Evolutionary conservation across 192 early-diverging fungal genomes (phyloP).

Genomic region (Mortierella antarctica): DNA sequence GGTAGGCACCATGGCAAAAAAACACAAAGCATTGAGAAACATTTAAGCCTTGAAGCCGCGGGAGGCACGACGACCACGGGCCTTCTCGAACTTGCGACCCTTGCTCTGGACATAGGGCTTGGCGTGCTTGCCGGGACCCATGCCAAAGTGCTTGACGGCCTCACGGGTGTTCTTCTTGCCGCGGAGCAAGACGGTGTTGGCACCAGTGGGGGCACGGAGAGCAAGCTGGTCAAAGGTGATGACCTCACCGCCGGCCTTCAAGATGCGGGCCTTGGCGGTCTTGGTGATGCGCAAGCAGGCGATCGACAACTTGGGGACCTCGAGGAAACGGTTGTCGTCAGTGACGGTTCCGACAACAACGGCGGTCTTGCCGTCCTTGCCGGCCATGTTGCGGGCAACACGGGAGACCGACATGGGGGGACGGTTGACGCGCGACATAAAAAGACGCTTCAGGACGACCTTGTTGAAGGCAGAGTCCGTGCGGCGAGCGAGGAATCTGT

Average conservation of each 20-base stretch:
- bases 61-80: slow-evolving; percentile 99
- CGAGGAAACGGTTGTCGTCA: slow-evolving; percentile 93
- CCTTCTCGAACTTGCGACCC: slow-evolving; percentile 99
- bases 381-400: slow-evolving; percentile 76
- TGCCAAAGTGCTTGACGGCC: slow-evolving; percentile 99
- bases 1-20: slow-evolving; percentile 15
- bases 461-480: slow-evolving; percentile 99
- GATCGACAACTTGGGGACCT: slow-evolving; percentile 93
- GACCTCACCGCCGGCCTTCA: slow-evolving; percentile 98
- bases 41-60: slow-evolving; percentile 97
- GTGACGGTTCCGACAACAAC: slow-evolving; percentile 97
- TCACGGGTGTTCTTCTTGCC: slow-evolving; percentile 95
- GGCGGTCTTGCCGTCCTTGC: slow-evolving; percentile 87
- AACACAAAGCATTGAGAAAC: background rate
- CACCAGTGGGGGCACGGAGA: slow-evolving; percentile 96
- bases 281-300: slow-evolving; percentile 96
- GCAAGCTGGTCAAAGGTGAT: slow-evolving; percentile 99
- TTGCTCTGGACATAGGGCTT: slow-evolving; percentile 96
- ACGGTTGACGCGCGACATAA: slow-evolving; percentile 98
- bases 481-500: slow-evolving; percentile 99
- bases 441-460: slow-evolving; percentile 97
- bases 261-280: slow-evolving; percentile 95
- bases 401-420: slow-evolving; percentile 96
- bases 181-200: slow-evolving; percentile 95
- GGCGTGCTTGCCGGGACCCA: slow-evolving; percentile 56